Evolutionary conservation across 2,329 filamentous ascomycete species (phyloP), one percentile per base, ranked within the genome.

Genomic region (Lecanoromycetidae sp.): DNA sequence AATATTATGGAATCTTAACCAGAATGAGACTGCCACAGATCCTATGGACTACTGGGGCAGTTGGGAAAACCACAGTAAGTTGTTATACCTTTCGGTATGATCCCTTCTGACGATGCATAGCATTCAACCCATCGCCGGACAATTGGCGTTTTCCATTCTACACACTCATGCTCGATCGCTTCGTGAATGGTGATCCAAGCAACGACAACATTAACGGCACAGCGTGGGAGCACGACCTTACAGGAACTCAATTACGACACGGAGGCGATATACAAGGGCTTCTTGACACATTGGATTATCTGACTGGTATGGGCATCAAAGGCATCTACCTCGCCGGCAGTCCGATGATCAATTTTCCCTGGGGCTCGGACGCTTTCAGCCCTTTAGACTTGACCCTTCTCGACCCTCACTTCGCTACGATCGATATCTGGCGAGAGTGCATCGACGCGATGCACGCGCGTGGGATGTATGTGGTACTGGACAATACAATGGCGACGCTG

Each of bases 61-160:
- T 63, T 72, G 75, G 72, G 64, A 62, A 13, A 64, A 70, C 52
- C 73, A 77, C 57, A 62, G 51, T 53, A 36, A 38, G 51, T 25
- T 26, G 29, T n/a, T n/a, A n/a, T n/a, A n/a, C n/a, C n/a, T n/a
- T n/a, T n/a, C n/a, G n/a, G n/a, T n/a, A n/a, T n/a, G n/a, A n/a
- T n/a, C n/a, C n/a, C n/a, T n/a, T n/a, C 41, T 48, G n/a, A 52
- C 19, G 3, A 3, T 34, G 10, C 8, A 12, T 19, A 53, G 51
- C 58, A 8, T 80, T 75, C 54, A 58, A 63, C 15, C 62, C 66
- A 1, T 81, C 77, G 17, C 78, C 79, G 1, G 59, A 65, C 0
- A 81, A 77, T 55, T 82, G 79, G 79, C 70, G 79, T 19, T 72
- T 82, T 51, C 79, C 79, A 0, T 75, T 80, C 57, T 82, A 82